These are phyloP conservation scores for Mentha longifolia DNA, from an alignment of 257 asterid genomes.

Conservation along the genomic window DNA sequence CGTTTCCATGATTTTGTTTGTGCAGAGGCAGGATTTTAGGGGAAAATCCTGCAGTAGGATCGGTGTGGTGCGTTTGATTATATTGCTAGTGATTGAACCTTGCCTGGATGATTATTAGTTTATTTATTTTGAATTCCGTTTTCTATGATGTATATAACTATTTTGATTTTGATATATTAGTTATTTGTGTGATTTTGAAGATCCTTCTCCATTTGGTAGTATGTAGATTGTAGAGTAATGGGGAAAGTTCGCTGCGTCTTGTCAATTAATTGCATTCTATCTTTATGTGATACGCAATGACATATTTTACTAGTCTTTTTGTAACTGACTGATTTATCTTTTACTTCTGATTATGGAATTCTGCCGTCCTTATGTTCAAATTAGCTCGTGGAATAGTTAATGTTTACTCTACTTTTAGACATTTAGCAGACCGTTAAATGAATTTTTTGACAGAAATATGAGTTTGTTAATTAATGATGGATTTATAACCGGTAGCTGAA, in stretches of 20 bases:
- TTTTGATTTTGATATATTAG: conserved; percentile 22
- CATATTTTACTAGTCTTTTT: neutral
- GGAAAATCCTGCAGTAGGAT: conserved; percentile 29
- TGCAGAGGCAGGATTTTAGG: conserved; percentile 24
- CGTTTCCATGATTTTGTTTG: conserved; percentile 23
- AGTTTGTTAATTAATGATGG: conserved; percentile 1
- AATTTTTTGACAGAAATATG: conserved; percentile 15
- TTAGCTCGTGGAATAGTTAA: conserved; percentile 8
- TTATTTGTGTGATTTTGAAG: conserved; percentile 16
- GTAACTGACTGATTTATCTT: conserved; percentile 2
- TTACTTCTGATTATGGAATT: conserved; percentile 10
- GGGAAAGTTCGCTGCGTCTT: conserved; percentile 27
- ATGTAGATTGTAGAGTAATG: conserved; percentile 15
- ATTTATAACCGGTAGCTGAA: conserved; percentile 1
- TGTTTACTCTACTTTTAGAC: conserved; percentile 14
- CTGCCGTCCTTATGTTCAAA: conserved; percentile 3
- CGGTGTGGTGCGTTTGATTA: conserved; percentile 37
- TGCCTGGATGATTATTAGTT: neutral
- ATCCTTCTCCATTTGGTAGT: conserved; percentile 30
- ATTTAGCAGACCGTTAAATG: neutral
- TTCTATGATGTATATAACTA: neutral
- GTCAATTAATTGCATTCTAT: conserved; percentile 31
- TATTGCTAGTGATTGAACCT: conserved; percentile 27
- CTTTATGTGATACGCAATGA: conserved; percentile 5
- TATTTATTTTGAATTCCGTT: neutral